Percentiles rank a stretch among this genome's conserved stretches.
phyloP scores from a whole-genome alignment of 257 asterid genomes.

The Salvia splendens region DNA sequence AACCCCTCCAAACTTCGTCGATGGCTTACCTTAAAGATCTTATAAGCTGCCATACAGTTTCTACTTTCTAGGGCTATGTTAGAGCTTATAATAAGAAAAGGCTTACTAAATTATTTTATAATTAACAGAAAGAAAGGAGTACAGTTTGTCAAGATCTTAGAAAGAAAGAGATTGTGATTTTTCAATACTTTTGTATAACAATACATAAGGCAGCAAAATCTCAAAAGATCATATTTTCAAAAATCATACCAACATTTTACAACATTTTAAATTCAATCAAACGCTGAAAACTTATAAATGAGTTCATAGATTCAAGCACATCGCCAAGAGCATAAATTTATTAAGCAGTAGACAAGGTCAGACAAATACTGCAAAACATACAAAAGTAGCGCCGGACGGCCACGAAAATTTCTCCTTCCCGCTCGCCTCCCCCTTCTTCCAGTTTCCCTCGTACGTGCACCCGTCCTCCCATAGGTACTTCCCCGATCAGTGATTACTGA shows the following conservation, averaged over 20 bases:
- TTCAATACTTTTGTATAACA: background rate
- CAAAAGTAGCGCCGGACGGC: background rate
- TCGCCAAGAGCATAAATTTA: background rate
- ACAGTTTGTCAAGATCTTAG: background rate
- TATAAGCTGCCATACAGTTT: background rate
- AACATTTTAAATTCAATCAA: background rate
- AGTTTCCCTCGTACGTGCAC: no score
- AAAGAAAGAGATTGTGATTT: background rate
- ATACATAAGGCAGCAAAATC: background rate
- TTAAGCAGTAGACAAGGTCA: background rate
- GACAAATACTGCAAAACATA: background rate
- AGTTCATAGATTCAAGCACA: background rate
- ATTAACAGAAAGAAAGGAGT: background rate
- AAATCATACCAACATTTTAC: background rate
- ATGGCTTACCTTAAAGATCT: background rate
- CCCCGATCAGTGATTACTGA: no score
- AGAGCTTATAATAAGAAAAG: background rate
- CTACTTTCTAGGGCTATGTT: background rate
- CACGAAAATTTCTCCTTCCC: no score
- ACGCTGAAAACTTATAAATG: background rate
- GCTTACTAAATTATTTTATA: no score
- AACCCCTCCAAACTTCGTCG: background rate
- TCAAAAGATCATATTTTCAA: background rate
- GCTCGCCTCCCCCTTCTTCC: no score
- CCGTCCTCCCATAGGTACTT: no score